A percentile compares a stretch with the other conserved stretches of the same genome.
These are phyloP conservation scores for Candida mesenterica DNA, from an alignment of 1,139 yeast species.

Conservation along the genomic window DNA sequence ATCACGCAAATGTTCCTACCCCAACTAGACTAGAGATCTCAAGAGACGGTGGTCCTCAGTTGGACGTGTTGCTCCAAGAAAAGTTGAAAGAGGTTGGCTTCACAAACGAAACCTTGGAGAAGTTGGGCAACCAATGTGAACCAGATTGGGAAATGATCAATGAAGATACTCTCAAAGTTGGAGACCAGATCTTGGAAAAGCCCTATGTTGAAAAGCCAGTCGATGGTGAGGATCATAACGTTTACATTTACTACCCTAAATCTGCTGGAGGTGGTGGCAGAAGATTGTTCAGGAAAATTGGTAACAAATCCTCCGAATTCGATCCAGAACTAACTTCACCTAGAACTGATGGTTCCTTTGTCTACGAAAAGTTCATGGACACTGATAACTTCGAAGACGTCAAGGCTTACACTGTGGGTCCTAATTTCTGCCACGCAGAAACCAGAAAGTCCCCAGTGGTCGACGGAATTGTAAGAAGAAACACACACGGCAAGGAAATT, in stretches of 20 bases:
- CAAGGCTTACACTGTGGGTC: slow-evolving; percentile 96
- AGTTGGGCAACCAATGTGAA: slow-evolving; percentile 67
- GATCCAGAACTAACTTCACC: slow-evolving; percentile 77
- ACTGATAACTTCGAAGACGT: slow-evolving; percentile 98
- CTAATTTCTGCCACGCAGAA: slow-evolving; percentile 90
- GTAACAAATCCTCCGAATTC: slow-evolving; percentile 94
- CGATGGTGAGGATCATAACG: slow-evolving; percentile 98
- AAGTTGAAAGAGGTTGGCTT: slow-evolving; percentile 39
- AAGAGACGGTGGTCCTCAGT: slow-evolving; percentile 94
- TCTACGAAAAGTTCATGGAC: slow-evolving; percentile 95
- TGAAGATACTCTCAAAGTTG: slow-evolving; percentile 77
- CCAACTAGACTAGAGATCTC: slow-evolving; percentile 86
- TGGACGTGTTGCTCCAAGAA: slow-evolving; percentile 58
- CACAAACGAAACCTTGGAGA: slow-evolving; percentile 45
- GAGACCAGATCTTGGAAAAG: slow-evolving; percentile 69
- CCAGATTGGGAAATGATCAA: slow-evolving; percentile 89
- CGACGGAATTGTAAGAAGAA: slow-evolving; percentile 95
- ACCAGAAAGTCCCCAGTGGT: slow-evolving; percentile 98
- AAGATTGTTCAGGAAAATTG: slow-evolving; percentile 88
- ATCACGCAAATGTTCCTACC: slow-evolving; percentile 81
- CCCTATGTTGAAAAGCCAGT: slow-evolving; percentile 99
- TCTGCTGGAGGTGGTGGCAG: slow-evolving; percentile 98
- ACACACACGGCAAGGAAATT: slow-evolving; percentile 96
- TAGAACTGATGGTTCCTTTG: slow-evolving; percentile 86
- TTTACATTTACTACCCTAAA: slow-evolving; percentile 85